Base-by-base conservation (phyloP, 2,329 filamentous ascomycete species). In the Fusarium newnesense region DNA sequence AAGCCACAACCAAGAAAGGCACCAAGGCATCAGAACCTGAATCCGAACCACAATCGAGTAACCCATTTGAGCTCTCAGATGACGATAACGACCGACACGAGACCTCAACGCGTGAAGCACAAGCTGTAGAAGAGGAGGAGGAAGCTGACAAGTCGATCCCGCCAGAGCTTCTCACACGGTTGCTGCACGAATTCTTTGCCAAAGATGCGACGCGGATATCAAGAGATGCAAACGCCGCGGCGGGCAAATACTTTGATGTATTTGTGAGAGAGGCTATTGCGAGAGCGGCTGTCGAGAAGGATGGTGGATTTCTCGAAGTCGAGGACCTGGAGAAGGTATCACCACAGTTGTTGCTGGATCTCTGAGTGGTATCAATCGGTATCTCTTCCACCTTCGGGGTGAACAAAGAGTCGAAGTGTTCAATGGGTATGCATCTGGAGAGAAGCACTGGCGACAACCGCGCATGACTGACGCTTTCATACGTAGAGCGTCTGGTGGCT, bases 231-330 rank as follows among this genome's bases (percentile, higher is more conserved):
- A 94, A 95, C 80, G 87, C 85, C 11, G 89, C 95, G 3, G 88
- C 95, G 66, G 92, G 91, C 19, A 94, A 92, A 83, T 98, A 98
- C 80, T 88, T 98, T 82, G 94, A 98, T 81, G 90, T 96, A 1
- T 98, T 98, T 83, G 93, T 97, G 60, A 88, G 93, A 70, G 96
- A 98, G 84, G 94, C 94, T 2, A 91, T 98, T 79, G 94, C 94
- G 21, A 84, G 96, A 78, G 91, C 94, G 43, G 89, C 91, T 15
- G 90, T 91, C 66, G 93, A 94, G 85, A 91, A 92, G 79, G 85
- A 85, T 37, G 86, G 89, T 66, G 91, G 89, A 8, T 95, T 95
- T 78, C 80, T 96, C 40, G 94, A 96, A 89, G 92, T 97, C 50
- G 94, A 97, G 79, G 95, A 98, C 84, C 80, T 98, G 68, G 95